phyloP scores from a whole-genome alignment of 2,329 filamentous ascomycete genomes.

The Fusarium cicatricum region DNA sequence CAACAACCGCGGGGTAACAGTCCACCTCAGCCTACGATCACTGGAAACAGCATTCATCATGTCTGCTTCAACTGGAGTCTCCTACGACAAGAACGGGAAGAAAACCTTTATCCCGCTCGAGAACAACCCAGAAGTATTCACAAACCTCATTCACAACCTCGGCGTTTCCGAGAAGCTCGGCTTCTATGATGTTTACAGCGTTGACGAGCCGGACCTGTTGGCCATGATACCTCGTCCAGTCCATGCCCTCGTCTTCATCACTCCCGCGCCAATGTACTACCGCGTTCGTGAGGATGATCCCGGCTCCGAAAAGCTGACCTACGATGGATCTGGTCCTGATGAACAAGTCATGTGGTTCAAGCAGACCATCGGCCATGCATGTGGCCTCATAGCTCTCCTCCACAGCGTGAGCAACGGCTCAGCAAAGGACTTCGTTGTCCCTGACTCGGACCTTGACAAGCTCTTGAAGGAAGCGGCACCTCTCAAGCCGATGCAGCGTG shows the following conservation, averaged over 20 bases:
- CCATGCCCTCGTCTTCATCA: constrained; percentile 81
- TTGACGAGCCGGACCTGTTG: constrained; percentile 80
- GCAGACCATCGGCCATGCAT: constrained; percentile 85
- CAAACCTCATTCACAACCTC: constrained; percentile 72
- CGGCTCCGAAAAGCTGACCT: constrained; percentile 40
- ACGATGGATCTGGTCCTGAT: constrained; percentile 45
- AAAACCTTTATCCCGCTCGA: constrained; percentile 55
- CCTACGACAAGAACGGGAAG: constrained; percentile 29
- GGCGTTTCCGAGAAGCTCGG: constrained; percentile 72
- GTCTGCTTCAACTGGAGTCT: constrained; percentile 26
- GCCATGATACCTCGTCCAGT: constrained; percentile 76
- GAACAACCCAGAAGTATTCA: constrained; percentile 82
- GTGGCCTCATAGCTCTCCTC: constrained; percentile 79
- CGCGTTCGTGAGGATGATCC: constrained; percentile 44
- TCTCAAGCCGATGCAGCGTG: constrained; percentile 67
- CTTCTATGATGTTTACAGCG: constrained; percentile 85
- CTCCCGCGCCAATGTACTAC: constrained; percentile 66
- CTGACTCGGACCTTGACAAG: constrained; percentile 62
- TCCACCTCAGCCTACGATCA: background rate
- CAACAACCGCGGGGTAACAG: constrained; percentile 15
- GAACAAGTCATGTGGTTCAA: constrained; percentile 84
- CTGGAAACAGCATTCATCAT: constrained; percentile 12
- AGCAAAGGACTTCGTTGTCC: constrained; percentile 61
- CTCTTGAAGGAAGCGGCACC: constrained; percentile 69
- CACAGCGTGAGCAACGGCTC: constrained; percentile 77